A percentile compares a stretch with the other conserved stretches of the same genome.
These are phyloP conservation scores for Lactifluus echinatus DNA, from an alignment of 768 basidiomycete genomes.

Conservation along the genomic window DNA sequence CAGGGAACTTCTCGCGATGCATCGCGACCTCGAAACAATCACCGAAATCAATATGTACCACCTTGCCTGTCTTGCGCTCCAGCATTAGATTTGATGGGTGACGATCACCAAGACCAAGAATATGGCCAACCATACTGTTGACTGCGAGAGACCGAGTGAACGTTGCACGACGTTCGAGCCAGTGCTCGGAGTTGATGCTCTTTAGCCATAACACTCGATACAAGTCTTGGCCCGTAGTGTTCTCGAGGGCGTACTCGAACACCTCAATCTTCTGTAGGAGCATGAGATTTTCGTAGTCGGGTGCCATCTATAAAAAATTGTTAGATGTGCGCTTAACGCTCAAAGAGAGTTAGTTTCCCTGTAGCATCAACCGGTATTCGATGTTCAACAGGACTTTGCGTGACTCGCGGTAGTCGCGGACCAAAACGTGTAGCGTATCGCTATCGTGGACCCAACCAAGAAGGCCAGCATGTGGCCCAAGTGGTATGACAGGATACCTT, in stretches of 20 bases:
- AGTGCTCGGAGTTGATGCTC: conserved; percentile 91
- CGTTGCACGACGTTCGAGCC: conserved; percentile 92
- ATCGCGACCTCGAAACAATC: conserved; percentile 99
- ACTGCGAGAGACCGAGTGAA: conserved; percentile 94
- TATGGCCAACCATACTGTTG: conserved; percentile 98
- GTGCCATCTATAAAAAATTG: conserved; percentile 73
- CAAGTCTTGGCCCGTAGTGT: conserved; percentile 96
- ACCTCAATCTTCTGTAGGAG: conserved; percentile 98
- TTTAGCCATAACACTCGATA: conserved; percentile 97
- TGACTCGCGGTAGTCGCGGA: conserved; percentile 92
- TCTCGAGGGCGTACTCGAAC: conserved; percentile 96
- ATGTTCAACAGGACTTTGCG: conserved; percentile 96
- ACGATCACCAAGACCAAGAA: conserved; percentile 93
- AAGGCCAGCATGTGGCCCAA: conserved; percentile 92
- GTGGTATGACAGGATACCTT: conserved; percentile 83
- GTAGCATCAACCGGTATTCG: conserved; percentile 97
- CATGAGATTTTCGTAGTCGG: conserved; percentile 92
- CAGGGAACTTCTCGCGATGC: conserved; percentile 97
- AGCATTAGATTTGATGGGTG: conserved; percentile 94
- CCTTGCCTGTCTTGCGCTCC: conserved; percentile 84
- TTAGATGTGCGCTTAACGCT: not conserved
- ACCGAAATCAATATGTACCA: conserved; percentile 95
- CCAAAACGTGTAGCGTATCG: conserved; percentile 92
- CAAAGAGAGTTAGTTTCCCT: conserved; percentile 39
- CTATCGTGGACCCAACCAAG: conserved; percentile 94